Evolutionary conservation across 139 green algal species (phyloP), one percentile per base, ranked within the genome.

Genomic region (Raphidocelis subcapitata): DNA sequence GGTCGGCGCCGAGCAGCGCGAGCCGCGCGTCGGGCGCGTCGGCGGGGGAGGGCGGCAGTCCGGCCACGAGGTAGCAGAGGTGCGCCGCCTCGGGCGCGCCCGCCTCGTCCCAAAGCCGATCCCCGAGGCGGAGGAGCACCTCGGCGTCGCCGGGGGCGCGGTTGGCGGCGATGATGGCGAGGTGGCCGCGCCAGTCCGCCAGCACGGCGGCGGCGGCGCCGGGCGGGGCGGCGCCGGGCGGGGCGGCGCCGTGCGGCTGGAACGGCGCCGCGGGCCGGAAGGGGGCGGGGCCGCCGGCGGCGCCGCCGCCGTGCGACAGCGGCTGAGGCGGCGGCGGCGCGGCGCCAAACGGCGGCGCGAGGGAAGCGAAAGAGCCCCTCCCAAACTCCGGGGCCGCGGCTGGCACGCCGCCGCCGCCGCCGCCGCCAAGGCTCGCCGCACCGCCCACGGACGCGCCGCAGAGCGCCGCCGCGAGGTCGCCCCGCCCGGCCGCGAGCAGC

Each of bases 11-110:
- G 32, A 92, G 29, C 57, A 95, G 81, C 52, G 81, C 83, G 31
- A 95, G 35, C 1, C 75, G 76, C 0, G 74, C 56, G 26, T 51
- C 54, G 4, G 67, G 16, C 15, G 73, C 46, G 35, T 78, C 31
- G 35, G 86, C 1, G 57, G 68, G 71, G 51, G 83, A 57, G 3
- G 79, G 81, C 10, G 49, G 18, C 23, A 66, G 20, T 5, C 87
- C 86, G 24, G 84, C 89, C 8, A 96, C 71, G 35, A 90, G 46
- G 62, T 92, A 96, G 71, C 84, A 94, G 28, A 92, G 52, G 67
- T 96, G 91, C 2, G 89, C 91, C 0, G 87, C 85, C 31, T 81
- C 55, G 18, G 85, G 61, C 86, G 89, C 67, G 2, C 71, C 66
- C 31, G 67, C 55, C 35, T 85, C 62, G 23, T 33, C 5, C 78